Evolutionary conservation across 352 stramenopile genomes (phyloP), one percentile per base, ranked within the genome.

Genomic region (Pythium angustatum): DNA sequence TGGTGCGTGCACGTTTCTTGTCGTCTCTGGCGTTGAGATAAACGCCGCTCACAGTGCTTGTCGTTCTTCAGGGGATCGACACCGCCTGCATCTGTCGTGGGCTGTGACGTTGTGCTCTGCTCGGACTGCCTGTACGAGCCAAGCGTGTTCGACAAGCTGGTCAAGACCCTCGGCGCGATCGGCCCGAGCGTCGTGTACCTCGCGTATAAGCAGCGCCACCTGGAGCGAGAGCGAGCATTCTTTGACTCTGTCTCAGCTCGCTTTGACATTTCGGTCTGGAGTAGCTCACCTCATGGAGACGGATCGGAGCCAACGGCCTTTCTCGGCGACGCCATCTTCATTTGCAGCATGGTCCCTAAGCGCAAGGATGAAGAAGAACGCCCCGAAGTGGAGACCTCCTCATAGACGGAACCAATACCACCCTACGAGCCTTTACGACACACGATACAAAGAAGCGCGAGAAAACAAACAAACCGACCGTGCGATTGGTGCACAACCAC

Each of bases 51-150:
- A n/a, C n/a, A n/a, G 14, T 19, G 26, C 7, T 4, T 30, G 36
- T 30, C 49, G 33, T n/a, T 28, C 34, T 24, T 30, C 30, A 69
- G 62, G 62, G 62, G 62, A 45, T 56, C 62, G 1, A 47, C 53
- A n/a, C 31, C 28, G 11, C 22, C 28, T 8, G n/a, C 19, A 15
- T 10, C 5, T 10, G 40, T 70, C 9, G 11, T 65, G n/a, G 31
- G n/a, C 11, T 71, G 40, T 5, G 66, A 75, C 11, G 64, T 78
- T n/a, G 56, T 85, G 11, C 43, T 88, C 3, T 82, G 75, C 51
- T 90, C 83, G 15, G 83, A 93, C 57, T 93, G 83, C 22, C 59
- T 91, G 38, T 93, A 93, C 58, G 83, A 93, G 10, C 69, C 73
- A 1, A 57, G 45, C 12, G 59, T 73, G 17, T 84, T 83, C 56